A percentile compares a stretch with the other conserved stretches of the same genome.
phyloP scores from a whole-genome alignment of 257 asterid species.

The Jacaranda mimosifolia region DNA sequence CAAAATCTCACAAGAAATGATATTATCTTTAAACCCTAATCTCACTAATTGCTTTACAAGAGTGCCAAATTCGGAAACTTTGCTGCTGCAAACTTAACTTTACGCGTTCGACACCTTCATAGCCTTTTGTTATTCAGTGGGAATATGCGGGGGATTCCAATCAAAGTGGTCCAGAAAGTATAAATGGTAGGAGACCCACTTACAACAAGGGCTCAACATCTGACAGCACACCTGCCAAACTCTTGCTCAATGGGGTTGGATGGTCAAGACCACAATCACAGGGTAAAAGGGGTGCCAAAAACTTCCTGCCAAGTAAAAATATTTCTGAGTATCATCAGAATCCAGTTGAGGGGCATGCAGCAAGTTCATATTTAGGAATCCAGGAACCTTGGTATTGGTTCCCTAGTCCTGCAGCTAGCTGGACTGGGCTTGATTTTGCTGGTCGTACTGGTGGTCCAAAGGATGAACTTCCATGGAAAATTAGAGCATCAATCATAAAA shows the following conservation, averaged over 20 bases:
- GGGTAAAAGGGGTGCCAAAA: slow-evolving; percentile 62
- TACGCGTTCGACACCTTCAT: slow-evolving; percentile 38
- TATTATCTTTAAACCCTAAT: slow-evolving; percentile 17
- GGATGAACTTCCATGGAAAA: slow-evolving; percentile 96
- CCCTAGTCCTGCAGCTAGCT: slow-evolving; percentile 77
- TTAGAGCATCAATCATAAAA: slow-evolving; percentile 82
- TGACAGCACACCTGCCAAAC: slow-evolving; percentile 65
- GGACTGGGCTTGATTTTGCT: slow-evolving; percentile 75
- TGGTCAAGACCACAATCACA: slow-evolving; percentile 91
- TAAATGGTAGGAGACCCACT: slow-evolving; percentile 55
- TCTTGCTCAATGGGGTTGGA: slow-evolving; percentile 79
- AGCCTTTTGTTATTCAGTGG: slow-evolving; percentile 72
- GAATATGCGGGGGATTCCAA: slow-evolving; percentile 72
- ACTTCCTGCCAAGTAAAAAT: slow-evolving; percentile 45
- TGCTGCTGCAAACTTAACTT: slow-evolving; percentile 23
- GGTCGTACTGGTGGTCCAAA: slow-evolving; percentile 81
- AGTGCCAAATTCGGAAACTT: slow-evolving; percentile 31
- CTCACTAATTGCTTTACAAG: slow-evolving; percentile 17
- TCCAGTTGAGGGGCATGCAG: slow-evolving; percentile 52
- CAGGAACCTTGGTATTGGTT: slow-evolving; percentile 97
- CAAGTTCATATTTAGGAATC: slow-evolving; percentile 56
- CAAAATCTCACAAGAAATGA: background rate
- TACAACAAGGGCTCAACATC: slow-evolving; percentile 59
- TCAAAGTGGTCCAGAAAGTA: slow-evolving; percentile 62
- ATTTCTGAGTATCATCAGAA: slow-evolving; percentile 54